These are phyloP conservation scores for Terfezia boudieri DNA, from an alignment of 495 filamentous ascomycete genomes.

Conservation along the genomic window DNA sequence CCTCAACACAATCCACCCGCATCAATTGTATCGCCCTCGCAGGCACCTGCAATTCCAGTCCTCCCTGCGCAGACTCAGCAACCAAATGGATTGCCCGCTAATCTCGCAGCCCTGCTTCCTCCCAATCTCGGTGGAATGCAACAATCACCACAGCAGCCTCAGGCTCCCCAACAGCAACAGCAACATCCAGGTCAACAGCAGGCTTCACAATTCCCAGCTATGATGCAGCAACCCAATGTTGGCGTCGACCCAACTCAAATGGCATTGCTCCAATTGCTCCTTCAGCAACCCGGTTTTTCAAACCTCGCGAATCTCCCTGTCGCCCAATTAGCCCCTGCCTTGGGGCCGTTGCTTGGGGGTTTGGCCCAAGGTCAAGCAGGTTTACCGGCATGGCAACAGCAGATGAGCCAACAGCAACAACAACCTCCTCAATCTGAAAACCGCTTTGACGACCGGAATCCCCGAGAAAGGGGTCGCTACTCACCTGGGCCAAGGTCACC, in stretches of 20 bases:
- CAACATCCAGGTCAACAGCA: background rate
- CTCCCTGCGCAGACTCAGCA: background rate
- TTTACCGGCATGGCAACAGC: slow-evolving; percentile 8
- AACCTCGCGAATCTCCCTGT: slow-evolving; percentile 3
- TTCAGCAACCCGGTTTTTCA: slow-evolving; percentile 13
- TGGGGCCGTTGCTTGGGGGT: slow-evolving; percentile 9
- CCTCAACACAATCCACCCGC: slow-evolving; percentile 19
- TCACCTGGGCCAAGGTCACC: slow-evolving; percentile 28
- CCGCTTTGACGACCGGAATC: slow-evolving; percentile 12
- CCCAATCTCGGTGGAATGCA: background rate
- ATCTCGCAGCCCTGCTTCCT: background rate
- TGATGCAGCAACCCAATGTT: background rate
- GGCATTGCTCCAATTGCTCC: slow-evolving; percentile 35
- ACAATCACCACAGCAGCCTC: background rate
- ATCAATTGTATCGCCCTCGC: slow-evolving; percentile 6
- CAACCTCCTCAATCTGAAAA: slow-evolving; percentile 5
- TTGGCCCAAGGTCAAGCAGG: slow-evolving; percentile 8
- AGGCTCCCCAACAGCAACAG: background rate
- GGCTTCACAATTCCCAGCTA: background rate
- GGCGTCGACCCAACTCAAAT: slow-evolving; percentile 24
- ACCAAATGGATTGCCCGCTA: background rate
- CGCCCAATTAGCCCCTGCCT: slow-evolving; percentile 12
- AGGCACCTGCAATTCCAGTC: background rate
- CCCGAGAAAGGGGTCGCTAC: slow-evolving; percentile 12
- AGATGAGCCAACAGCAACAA: slow-evolving; percentile 2